These are phyloP conservation scores for Periconia sp. DNA, from an alignment of 2,329 filamentous ascomycete species.

Conservation along the genomic window DNA sequence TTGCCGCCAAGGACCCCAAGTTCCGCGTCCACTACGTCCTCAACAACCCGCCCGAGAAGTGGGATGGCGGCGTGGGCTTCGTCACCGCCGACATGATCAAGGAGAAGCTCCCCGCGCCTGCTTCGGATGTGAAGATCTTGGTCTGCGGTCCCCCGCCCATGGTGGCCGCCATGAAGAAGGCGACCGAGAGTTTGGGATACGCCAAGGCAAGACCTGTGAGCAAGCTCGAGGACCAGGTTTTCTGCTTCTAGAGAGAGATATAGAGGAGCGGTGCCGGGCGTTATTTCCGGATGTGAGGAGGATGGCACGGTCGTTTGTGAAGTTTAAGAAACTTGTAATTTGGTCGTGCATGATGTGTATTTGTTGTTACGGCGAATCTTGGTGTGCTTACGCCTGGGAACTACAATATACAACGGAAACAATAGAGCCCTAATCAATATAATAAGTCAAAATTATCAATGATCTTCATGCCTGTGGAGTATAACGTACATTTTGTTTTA, in stretches of 20 bases:
- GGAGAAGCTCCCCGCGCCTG: slow-evolving; percentile 78
- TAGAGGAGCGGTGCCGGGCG: too few relatives aligned
- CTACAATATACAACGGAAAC: too few relatives aligned
- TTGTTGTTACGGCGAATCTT: too few relatives aligned
- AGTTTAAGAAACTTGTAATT: too few relatives aligned
- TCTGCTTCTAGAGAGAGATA: slow-evolving; percentile 83
- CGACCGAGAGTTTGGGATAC: slow-evolving; percentile 84
- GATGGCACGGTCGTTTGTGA: too few relatives aligned
- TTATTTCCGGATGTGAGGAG: too few relatives aligned
- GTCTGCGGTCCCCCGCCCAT: slow-evolving; percentile 96
- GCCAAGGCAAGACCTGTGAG: slow-evolving; percentile 91
- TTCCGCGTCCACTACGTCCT: slow-evolving; percentile 94
- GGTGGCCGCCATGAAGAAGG: slow-evolving; percentile 96
- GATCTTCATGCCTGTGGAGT: too few relatives aligned
- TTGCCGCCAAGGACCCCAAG: slow-evolving; percentile 73
- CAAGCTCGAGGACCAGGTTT: slow-evolving; percentile 97
- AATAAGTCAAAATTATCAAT: too few relatives aligned
- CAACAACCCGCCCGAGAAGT: slow-evolving; percentile 90
- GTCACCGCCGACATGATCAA: slow-evolving; percentile 96
- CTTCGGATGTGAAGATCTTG: slow-evolving; percentile 86
- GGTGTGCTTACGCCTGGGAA: too few relatives aligned
- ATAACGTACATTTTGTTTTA: too few relatives aligned
- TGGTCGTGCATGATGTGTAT: too few relatives aligned
- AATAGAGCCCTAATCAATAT: too few relatives aligned
- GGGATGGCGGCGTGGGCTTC: slow-evolving; percentile 91